Percentiles rank a stretch among this genome's conserved stretches.
These are phyloP conservation scores for Phytophthora sansomeana DNA, from an alignment of 352 stramenopile species.

Conservation along the genomic window DNA sequence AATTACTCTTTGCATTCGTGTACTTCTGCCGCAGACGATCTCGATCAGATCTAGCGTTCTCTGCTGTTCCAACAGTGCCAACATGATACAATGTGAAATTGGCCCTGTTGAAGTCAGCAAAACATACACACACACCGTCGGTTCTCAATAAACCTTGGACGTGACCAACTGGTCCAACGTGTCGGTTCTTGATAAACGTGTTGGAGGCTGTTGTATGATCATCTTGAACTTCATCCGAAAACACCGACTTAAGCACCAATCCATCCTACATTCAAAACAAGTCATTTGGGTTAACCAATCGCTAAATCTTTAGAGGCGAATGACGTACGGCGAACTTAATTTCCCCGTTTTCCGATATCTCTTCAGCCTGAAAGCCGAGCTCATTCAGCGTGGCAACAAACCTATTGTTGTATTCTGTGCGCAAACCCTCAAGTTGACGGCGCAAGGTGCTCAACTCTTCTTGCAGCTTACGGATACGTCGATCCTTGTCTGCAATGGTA, in stretches of 20 bases:
- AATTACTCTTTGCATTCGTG: conserved; percentile 82
- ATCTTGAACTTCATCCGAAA: conserved; percentile 42
- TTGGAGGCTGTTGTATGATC: conserved; percentile 1
- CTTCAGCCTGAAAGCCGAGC: conserved; percentile 82
- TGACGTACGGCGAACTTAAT: conserved; percentile 80
- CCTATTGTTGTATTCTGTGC: conserved; percentile 79
- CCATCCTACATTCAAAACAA: conserved; percentile 53
- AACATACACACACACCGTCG: conserved; percentile 24
- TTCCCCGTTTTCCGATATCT: conserved; percentile 78
- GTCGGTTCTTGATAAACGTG: conserved; percentile 16
- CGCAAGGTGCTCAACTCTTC: conserved; percentile 71
- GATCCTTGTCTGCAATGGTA: conserved; percentile 85
- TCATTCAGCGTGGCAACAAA: conserved; percentile 78
- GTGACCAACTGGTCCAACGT: conserved; percentile 10
- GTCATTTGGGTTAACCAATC: not conserved
- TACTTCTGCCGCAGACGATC: conserved; percentile 83
- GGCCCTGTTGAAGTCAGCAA: not conserved
- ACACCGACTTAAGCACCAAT: conserved; percentile 69
- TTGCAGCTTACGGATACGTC: conserved; percentile 84
- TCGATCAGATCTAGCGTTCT: conserved; percentile 64
- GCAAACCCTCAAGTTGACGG: conserved; percentile 71
- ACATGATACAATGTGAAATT: not conserved
- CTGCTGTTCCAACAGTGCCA: too few species aligned
- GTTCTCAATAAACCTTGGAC: conserved; percentile 28
- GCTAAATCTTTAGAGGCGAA: not conserved